phyloP scores from a whole-genome alignment of 257 asterid species.

The Henckelia pumila region DNA sequence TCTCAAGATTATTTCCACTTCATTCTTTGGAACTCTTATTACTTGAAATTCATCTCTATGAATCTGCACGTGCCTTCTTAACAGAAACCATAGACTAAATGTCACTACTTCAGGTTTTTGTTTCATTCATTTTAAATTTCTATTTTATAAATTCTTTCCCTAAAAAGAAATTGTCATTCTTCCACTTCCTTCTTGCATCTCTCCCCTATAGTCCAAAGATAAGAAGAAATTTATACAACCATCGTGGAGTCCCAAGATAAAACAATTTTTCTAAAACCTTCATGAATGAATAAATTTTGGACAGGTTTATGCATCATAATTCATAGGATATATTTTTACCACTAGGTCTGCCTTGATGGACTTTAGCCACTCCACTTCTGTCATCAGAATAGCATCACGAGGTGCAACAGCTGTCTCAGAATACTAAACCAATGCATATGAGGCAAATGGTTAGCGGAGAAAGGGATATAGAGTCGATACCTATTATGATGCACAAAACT shows the following conservation, averaged over 20 bases:
- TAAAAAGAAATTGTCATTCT: neutral
- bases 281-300: neutral
- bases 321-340: conserved; percentile 47
- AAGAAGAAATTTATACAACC: neutral
- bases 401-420: conserved; percentile 97
- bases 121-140: neutral
- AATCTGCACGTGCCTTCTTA: neutral
- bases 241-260: neutral
- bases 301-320: neutral
- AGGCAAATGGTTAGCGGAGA: conserved; percentile 13
- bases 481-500: neutral
- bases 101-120: neutral
- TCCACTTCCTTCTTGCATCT: conserved; percentile 20
- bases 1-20: neutral
- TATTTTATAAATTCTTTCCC: neutral
- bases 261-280: neutral
- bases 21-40: too few species aligned
- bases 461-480: conserved; percentile 1
- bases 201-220: neutral
- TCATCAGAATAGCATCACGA: conserved; percentile 75
- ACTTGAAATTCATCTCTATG: neutral
- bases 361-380: conserved; percentile 94
- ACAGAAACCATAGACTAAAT: neutral
- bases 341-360: conserved; percentile 89
- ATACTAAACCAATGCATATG: conserved; percentile 50